Base-by-base conservation (phyloP, 2,329 filamentous ascomycete species). In the Rhytidhysteron rufulum region DNA sequence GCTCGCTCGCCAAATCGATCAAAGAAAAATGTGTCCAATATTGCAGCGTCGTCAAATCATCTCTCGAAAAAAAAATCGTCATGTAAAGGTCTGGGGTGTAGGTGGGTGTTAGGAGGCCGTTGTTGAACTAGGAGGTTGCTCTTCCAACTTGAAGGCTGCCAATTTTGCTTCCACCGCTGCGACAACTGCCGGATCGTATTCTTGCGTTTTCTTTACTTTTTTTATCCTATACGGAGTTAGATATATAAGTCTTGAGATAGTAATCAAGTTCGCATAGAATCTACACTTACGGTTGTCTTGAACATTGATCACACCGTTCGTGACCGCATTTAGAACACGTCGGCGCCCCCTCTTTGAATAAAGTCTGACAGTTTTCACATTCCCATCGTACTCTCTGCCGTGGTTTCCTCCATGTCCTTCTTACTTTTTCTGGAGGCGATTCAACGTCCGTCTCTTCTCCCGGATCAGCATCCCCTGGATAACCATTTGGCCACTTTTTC, bases 401-500 rank as follows among this genome's bases (percentile, higher is more conserved):
- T 24, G 70, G 68, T 54, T 69, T 72, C 34, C 66, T 60, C 58
- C 66, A 71, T 29, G 67, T 66, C 10, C 70, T 56, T 24, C 55
- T 51, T 9, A 59, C 54, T 29, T 49, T 50, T 7, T 59, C 51
- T 4, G 22, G 45, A 20, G 53, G 45, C 4, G 34, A 27, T 21
- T 54, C 58, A 13, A 53, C 43, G 43, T 64, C 56, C 6, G 51
- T 61, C 13, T 62, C 58, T 18, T 60, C 61, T 31, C 62, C 60
- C 1, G 58, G 41, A 11, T 61, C 59, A 22, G 71, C 70, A 51
- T 87, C 83, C 31, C 83, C 81, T 4, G 82, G 83, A 58, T 86
- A 86, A 31, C 82, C 83, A 47, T 79, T 75, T 0, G 82, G 82
- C 60, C 83, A 86, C 55, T 83, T 85, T 54, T 78, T 73, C 55